Conservation (phyloP, 2,329 filamentous ascomycete species). For the Zymoseptoria brevis region DNA sequence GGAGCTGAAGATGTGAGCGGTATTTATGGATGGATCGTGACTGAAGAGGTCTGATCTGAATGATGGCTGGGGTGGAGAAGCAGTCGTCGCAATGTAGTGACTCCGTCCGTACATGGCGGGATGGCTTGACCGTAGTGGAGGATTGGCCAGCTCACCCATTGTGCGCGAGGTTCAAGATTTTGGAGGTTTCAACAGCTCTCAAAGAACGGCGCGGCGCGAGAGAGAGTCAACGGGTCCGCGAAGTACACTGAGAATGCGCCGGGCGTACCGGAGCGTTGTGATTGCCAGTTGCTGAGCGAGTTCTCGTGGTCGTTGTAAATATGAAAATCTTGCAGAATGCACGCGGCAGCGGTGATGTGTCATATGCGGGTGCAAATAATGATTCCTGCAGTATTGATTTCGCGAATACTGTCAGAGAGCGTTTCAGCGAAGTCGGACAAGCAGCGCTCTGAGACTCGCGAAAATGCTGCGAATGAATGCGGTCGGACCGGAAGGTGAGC, state of each 20-base stretch:
- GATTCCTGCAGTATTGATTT: neutral
- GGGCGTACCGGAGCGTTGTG: neutral
- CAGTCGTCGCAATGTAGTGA: constrained; percentile 10
- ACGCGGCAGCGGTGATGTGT: neutral
- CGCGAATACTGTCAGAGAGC: neutral
- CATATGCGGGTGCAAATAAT: neutral
- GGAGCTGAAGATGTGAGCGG: constrained; percentile 33
- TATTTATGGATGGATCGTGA: constrained; percentile 11
- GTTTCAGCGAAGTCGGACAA: neutral
- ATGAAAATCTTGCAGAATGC: neutral
- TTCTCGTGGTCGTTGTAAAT: neutral
- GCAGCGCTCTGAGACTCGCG: neutral
- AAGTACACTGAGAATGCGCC: neutral
- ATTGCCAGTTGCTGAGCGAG: neutral
- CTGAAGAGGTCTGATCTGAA: constrained; percentile 33
- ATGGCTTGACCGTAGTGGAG: constrained; percentile 9
- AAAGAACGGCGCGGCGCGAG: neutral
- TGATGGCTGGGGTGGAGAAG: constrained; percentile 16
- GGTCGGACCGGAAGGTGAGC: neutral
- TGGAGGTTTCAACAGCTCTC: neutral
- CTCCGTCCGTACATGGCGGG: constrained; percentile 15
- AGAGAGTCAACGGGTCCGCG: neutral
- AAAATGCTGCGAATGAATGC: neutral
- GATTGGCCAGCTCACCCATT: constrained; percentile 14
- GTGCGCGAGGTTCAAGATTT: neutral